Base-by-base conservation (phyloP, 306 rosid species). In the Quercus suber region DNA sequence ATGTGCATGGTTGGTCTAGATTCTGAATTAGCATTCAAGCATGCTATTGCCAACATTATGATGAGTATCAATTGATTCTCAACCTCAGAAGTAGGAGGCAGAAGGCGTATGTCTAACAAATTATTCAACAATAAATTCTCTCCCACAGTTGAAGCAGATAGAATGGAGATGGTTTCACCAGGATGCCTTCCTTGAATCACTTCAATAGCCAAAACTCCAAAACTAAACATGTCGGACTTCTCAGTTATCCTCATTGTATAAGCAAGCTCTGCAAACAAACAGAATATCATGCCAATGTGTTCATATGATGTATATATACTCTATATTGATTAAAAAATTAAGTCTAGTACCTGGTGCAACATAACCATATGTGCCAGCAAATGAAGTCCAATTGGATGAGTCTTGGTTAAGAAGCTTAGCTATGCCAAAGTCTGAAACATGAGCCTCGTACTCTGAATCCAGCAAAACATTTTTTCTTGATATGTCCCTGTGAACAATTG, bases 1-100 rank as follows among this genome's bases (percentile, higher is more conserved):
- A 75, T 83, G 23, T 71, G 53, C 87, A 84, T 80, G 52, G 79
- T 61, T n/a, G 87, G 87, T 63, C 87, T 55, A 45, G 69, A 72
- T 14, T 67, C 59, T 27, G 82, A 84, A 14, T 76, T 84, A 13
- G 57, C 61, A 14, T 80, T 71, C n/a, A 84, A 65, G 25, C 65
- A 58, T 58, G 30, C 23, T 1, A 8, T 18, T 18, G 55, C 55
- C 20, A 49, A 35, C 53, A 59, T 71, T 70, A 45, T 7, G 4
- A 78, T 55, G 27, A 15, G 72, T 0, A 71, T 17, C 12, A 78
- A 9, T 45, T 71, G 76, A 3, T 35, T 18, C 18, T 37, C 75
- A 8, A 10, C 45, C 52, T 21, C 65, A 30, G 27, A 27, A 4
- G 51, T 73, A 0, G 59, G 68, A 63, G 21, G 73, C 1, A 20